These are phyloP conservation scores for Lipomyces chichibuensis DNA, from an alignment of 805 yeast genomes.

Conservation along the genomic window DNA sequence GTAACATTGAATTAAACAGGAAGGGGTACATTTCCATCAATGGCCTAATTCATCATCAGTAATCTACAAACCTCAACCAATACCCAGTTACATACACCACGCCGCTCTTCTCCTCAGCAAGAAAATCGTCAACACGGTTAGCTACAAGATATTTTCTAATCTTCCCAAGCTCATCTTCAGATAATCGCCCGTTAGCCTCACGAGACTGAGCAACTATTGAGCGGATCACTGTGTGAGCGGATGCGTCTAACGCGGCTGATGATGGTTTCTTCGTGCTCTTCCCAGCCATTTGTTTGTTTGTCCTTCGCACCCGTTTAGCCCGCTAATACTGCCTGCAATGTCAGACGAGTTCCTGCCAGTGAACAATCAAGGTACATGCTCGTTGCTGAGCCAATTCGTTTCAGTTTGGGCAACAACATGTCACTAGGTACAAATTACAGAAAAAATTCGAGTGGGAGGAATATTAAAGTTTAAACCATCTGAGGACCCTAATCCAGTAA, in stretches of 20 bases:
- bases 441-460: background rate
- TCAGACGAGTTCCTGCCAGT: background rate
- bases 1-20: slow-evolving; percentile 44
- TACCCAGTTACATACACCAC: slow-evolving; percentile 10
- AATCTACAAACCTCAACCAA: background rate
- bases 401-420: background rate
- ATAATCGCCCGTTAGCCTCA: background rate
- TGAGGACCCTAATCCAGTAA: background rate
- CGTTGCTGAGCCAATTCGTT: background rate
- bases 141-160: slow-evolving; percentile 19
- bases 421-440: background rate
- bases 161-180: slow-evolving; percentile 6
- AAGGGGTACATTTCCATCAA: slow-evolving; percentile 36
- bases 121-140: slow-evolving; percentile 9
- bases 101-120: background rate
- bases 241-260: background rate
- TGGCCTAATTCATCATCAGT: slow-evolving; percentile 8
- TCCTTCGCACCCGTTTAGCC: background rate
- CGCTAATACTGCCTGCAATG: background rate
- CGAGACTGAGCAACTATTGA: background rate
- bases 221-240: background rate
- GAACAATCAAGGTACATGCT: background rate
- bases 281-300: background rate
- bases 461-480: background rate
- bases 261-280: background rate